Conservation (phyloP, 257 asterid genomes). For the Penstemon barbatus region DNA sequence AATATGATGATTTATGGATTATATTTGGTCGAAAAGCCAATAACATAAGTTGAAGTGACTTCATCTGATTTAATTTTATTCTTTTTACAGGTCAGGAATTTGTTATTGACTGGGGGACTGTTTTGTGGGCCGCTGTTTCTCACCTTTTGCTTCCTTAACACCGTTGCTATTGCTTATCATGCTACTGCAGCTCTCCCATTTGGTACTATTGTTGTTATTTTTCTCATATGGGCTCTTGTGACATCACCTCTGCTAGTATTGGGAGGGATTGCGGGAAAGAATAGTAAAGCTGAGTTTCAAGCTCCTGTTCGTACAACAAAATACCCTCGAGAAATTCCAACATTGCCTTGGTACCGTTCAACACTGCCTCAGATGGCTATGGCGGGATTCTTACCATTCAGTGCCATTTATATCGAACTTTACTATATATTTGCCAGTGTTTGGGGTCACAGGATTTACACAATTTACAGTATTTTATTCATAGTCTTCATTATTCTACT, state of each 20-base stretch:
- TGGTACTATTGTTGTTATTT: conserved; percentile 79
- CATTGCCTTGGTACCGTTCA: conserved; percentile 82
- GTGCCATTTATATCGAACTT: conserved; percentile 90
- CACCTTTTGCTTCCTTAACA: conserved; percentile 75
- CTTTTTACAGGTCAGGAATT: conserved; percentile 60
- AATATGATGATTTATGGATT: not conserved
- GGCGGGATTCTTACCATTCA: conserved; percentile 94
- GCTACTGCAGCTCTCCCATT: conserved; percentile 91
- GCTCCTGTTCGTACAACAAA: conserved; percentile 88
- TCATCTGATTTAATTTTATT: not conserved
- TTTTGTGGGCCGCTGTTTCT: conserved; percentile 84
- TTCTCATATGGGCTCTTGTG: conserved; percentile 85
- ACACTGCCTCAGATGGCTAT: conserved; percentile 89
- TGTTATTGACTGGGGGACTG: conserved; percentile 66
- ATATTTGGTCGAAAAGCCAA: not conserved
- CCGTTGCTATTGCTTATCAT: conserved; percentile 79
- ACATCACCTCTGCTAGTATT: conserved; percentile 77
- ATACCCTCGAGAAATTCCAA: conserved; percentile 83
- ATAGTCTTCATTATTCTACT: conserved; percentile 87
- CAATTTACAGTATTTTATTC: conserved; percentile 80
- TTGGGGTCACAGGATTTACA: conserved; percentile 94
- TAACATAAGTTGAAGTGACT: not conserved
- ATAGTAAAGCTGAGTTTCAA: conserved; percentile 83
- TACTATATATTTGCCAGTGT: conserved; percentile 90
- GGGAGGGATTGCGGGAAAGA: conserved; percentile 91